Percentiles rank a stretch among this genome's conserved stretches.
Evolutionary conservation across 306 rosid species (phyloP).

Genomic region (Cucumis sativus): Cucumber_9930_V3 NC_026660.2:12699001-12699500

Average conservation of each 20-base stretch:
- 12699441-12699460: no score
- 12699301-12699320: not conserved
- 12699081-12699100: not conserved
- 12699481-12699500: no score
- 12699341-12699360: no score
- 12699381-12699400: no score
- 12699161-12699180: not conserved
- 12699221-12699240: not conserved
- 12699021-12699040: slow-evolving; percentile 54
- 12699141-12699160: not conserved
- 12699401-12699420: no score
- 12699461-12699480: no score
- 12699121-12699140: not conserved
- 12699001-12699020: slow-evolving; percentile 47
- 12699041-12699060: slow-evolving; percentile 41
- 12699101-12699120: not conserved
- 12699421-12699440: no score
- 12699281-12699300: not conserved
- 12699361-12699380: no score
- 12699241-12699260: not conserved
- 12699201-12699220: not conserved
- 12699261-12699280: not conserved
- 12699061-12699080: slow-evolving; percentile 23
- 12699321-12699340: no score
- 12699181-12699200: not conserved